Evolutionary conservation across 768 basidiomycete species (phyloP).

Genomic region (Tremella mesenterica): DNA sequence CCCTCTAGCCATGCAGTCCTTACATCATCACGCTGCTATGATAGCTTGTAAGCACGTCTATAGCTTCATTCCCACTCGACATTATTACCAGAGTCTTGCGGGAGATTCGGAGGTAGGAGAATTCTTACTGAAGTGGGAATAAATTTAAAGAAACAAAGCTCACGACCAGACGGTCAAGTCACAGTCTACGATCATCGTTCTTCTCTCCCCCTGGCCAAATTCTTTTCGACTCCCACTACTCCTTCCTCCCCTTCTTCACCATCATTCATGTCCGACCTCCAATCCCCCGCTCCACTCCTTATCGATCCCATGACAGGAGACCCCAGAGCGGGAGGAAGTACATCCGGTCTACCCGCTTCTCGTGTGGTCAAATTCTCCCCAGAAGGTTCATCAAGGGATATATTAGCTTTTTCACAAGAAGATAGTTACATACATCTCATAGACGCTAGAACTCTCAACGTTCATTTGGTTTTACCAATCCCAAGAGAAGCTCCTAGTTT

Average conservation of each 20-base stretch:
- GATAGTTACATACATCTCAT: conserved; percentile 71
- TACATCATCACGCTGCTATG: too few species aligned
- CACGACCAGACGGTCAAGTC: conserved; percentile 43
- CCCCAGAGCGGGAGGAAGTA: conserved; percentile 16
- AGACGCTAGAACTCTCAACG: conserved; percentile 76
- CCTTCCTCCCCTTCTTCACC: conserved; percentile 5
- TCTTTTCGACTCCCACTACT: conserved; percentile 23
- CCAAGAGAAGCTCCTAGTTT: conserved; percentile 11
- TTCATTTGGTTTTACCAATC: conserved; percentile 38
- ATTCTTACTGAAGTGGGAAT: too few species aligned
- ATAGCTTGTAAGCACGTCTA: too few species aligned
- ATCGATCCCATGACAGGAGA: conserved; percentile 30
- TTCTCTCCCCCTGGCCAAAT: conserved; percentile 36
- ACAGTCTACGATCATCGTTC: conserved; percentile 45
- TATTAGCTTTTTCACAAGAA: conserved; percentile 89
- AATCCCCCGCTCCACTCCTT: conserved; percentile 9
- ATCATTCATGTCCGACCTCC: conserved; percentile 19
- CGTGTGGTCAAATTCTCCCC: conserved; percentile 77
- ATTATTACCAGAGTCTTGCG: not conserved
- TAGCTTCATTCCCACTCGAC: not conserved
- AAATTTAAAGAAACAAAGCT: too few species aligned
- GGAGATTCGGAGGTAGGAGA: too few species aligned
- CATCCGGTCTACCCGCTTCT: conserved; percentile 58
- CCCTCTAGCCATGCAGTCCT: too few species aligned
- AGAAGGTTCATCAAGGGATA: conserved; percentile 57